Evolutionary conservation across 2,329 filamentous ascomycete genomes (phyloP), one percentile per base, ranked within the genome.

Genomic region (Cytospora schulzeri): DNA sequence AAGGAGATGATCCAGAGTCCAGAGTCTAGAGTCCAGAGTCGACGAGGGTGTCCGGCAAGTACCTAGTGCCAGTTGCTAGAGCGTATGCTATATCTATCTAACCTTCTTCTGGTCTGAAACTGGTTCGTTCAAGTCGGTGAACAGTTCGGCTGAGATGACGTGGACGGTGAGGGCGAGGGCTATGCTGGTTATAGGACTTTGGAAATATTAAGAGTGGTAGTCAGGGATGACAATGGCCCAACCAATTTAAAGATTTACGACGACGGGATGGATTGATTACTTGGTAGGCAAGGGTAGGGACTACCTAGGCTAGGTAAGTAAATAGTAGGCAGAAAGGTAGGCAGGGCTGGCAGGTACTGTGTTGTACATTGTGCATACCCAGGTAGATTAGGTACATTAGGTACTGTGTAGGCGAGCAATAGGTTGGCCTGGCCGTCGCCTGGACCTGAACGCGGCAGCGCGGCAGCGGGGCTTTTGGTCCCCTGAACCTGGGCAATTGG

Each of bases 401-500:
- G n/a, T n/a, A n/a, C n/a, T n/a, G n/a, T n/a, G n/a, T n/a, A n/a
- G n/a, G n/a, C n/a, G n/a, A n/a, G n/a, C n/a, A n/a, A n/a, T n/a
- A 45, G 41, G 41, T n/a, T 45, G n/a, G 17, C 19, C n/a, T n/a
- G 41, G 41, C 41, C n/a, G 50, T 14, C 41, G 35, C 48, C 35
- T 22, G 45, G 59, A 55, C 41, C 54, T 52, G 38, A 51, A 62
- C 52, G 59, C 29, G 55, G 59, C 51, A 38, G 41, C 52, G 59
- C 35, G 59, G 52, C 59, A 45, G 59, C 59, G 59, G 59, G 59
- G 59, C 59, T 26, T 22, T 22, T 22, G 48, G 35, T 53, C 54
- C 51, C 51, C 51, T 61, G 59, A 38, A 22, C 41, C 19, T 45
- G 31, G 33, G 50, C 58, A 22, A 14, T n/a, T 29, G 58, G 52